Conservation (phyloP, 805 yeast genomes). For the Candida sanyiensis region DNA sequence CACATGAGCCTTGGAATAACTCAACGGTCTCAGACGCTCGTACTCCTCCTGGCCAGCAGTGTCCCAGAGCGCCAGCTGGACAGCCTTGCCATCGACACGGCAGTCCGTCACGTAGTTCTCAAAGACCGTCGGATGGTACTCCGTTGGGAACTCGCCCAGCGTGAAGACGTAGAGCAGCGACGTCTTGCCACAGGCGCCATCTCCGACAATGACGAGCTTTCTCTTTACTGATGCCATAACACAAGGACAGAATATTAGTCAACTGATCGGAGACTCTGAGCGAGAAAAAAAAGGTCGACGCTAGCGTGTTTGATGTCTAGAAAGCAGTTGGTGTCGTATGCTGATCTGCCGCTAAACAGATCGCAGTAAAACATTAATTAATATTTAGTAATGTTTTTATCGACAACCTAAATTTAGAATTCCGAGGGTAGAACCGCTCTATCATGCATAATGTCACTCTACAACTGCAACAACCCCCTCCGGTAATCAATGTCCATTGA, state of each 20-base stretch:
- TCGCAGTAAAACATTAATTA: no score
- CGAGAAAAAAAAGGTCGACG: no score
- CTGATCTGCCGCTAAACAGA: no score
- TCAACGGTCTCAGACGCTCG: conserved; percentile 80
- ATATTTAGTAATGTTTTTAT: not conserved
- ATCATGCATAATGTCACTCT: no score
- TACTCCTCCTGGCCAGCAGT: conserved; percentile 97
- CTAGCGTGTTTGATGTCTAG: no score
- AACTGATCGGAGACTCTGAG: no score
- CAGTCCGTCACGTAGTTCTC: conserved; percentile 94
- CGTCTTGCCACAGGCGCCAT: conserved; percentile 94
- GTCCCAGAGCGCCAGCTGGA: conserved; percentile 86
- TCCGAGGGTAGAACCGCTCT: conserved; percentile 1
- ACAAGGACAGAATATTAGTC: not conserved
- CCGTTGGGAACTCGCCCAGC: conserved; percentile 87
- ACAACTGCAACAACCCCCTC: no score
- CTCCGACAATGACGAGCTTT: conserved; percentile 87
- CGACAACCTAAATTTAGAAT: conserved; percentile 6
- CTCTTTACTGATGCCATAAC: conserved; percentile 39
- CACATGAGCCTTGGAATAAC: conserved; percentile 83
- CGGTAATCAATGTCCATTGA: no score
- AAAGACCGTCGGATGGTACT: conserved; percentile 89
- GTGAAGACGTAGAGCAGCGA: conserved; percentile 88
- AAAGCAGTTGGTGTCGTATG: no score
- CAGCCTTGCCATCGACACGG: conserved; percentile 89